Percentiles rank a stretch among this genome's conserved stretches.
Evolutionary conservation across 176 grass and related monocot species (phyloP).

Genomic region (Oryza longistaminata): DNA sequence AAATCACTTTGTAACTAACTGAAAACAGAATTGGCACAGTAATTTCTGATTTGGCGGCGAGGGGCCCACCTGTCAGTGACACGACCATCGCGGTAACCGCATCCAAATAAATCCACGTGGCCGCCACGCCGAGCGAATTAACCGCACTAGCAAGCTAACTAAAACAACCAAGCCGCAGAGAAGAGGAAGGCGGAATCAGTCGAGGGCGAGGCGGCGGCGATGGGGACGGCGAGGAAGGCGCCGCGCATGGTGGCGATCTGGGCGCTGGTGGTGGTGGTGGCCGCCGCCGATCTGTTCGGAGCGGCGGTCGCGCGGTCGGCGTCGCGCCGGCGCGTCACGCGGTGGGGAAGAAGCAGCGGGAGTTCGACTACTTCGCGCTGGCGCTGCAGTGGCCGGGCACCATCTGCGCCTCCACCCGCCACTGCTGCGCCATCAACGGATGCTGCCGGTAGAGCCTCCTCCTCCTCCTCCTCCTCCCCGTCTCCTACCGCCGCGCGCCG

Average conservation of each 20-base stretch:
- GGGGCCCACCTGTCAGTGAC: constrained; percentile 4
- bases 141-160: background rate
- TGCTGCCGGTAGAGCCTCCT: constrained; percentile 68
- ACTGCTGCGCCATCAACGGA: constrained; percentile 75
- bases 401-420: constrained; percentile 62
- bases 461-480: background rate
- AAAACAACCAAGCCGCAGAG: background rate
- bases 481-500: background rate
- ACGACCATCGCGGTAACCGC: too few relatives aligned
- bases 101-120: background rate
- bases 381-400: constrained; percentile 91
- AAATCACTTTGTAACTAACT: background rate
- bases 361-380: constrained; percentile 93
- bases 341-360: constrained; percentile 32
- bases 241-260: constrained; percentile 1
- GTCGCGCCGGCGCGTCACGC: background rate
- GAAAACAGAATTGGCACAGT: background rate
- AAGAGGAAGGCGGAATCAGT: background rate
- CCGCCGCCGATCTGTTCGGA: background rate
- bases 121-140: background rate
- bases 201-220: background rate
- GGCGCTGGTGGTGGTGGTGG: constrained; percentile 1
- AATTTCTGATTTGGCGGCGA: background rate
- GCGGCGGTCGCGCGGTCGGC: background rate
- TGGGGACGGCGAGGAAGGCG: background rate